Percentiles rank a stretch among this genome's conserved stretches.
Evolutionary conservation across 352 stramenopile genomes (phyloP).

Genomic region (Phytophthora tubulina): DNA sequence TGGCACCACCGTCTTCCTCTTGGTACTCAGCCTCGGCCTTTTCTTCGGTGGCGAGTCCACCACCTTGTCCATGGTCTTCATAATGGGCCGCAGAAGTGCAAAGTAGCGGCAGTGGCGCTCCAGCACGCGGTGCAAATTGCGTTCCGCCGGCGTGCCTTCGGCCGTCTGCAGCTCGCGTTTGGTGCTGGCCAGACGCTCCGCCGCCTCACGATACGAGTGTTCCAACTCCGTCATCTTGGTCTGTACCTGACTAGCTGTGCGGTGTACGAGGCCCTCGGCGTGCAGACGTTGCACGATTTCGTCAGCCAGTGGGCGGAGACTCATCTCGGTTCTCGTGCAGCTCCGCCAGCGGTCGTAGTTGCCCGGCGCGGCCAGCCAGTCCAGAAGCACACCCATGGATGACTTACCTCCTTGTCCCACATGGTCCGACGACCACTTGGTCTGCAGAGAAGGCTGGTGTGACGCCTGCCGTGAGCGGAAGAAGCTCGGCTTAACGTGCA

Average conservation of each 20-base stretch:
- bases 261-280: slow-evolving; percentile 37
- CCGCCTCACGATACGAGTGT: slow-evolving; percentile 41
- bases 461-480: slow-evolving; percentile 33
- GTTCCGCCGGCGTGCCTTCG: slow-evolving; percentile 35
- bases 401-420: slow-evolving; percentile 41
- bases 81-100: slow-evolving; percentile 44
- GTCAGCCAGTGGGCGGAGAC: slow-evolving; percentile 19
- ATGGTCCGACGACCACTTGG: slow-evolving; percentile 46
- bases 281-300: slow-evolving; percentile 47
- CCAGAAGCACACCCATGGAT: slow-evolving; percentile 61
- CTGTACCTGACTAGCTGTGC: slow-evolving; percentile 32
- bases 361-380: slow-evolving; percentile 46
- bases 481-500: slow-evolving; percentile 46
- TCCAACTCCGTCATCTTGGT: slow-evolving; percentile 49
- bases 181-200: slow-evolving; percentile 33
- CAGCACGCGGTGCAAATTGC: slow-evolving; percentile 35
- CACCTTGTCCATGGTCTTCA: slow-evolving; percentile 32
- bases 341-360: slow-evolving; percentile 59
- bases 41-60: slow-evolving; percentile 26
- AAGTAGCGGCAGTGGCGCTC: slow-evolving; percentile 48
- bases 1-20: slow-evolving; percentile 22
- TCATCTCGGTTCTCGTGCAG: slow-evolving; percentile 12
- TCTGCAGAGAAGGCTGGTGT: slow-evolving; percentile 4
- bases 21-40: slow-evolving; percentile 41
- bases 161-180: slow-evolving; percentile 32